Evolutionary conservation across 371 early-diverging fungal species (phyloP).

Genomic region (Apophysomyces sp.): DNA sequence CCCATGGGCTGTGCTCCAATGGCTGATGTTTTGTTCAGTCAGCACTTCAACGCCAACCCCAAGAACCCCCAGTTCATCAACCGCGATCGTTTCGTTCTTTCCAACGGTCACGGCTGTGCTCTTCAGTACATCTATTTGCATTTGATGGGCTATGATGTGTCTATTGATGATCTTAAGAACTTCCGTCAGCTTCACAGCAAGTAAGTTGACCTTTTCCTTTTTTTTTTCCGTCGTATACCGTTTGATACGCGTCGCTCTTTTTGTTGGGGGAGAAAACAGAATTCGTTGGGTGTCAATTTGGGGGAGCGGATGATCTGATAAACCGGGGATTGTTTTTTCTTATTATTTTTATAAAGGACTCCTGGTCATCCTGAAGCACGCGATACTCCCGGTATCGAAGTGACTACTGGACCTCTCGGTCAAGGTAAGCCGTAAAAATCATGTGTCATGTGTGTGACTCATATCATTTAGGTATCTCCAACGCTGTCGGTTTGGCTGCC

Average conservation of each 20-base stretch:
- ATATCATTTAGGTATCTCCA: constrained; percentile 57
- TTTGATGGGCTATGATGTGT: constrained; percentile 85
- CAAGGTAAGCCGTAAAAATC: constrained; percentile 68
- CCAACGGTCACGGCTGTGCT: constrained; percentile 99
- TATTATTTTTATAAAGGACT: constrained; percentile 49
- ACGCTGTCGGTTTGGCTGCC: constrained; percentile 97
- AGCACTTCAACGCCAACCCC: constrained; percentile 83
- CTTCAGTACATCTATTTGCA: constrained; percentile 95
- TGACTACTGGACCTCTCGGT: constrained; percentile 99
- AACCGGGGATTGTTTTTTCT: not conserved
- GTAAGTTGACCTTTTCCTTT: constrained; percentile 36
- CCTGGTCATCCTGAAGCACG: constrained; percentile 96
- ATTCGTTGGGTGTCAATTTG: not conserved
- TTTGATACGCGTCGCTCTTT: not conserved
- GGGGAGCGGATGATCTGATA: constrained; percentile 3
- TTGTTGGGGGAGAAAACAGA: not conserved
- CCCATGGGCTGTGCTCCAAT: constrained; percentile 90
- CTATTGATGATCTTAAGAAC: constrained; percentile 93
- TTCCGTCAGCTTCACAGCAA: constrained; percentile 94
- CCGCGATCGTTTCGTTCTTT: constrained; percentile 98
- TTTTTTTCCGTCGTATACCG: too few species aligned
- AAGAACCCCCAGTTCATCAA: constrained; percentile 86
- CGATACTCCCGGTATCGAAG: constrained; percentile 92
- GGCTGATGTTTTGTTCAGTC: constrained; percentile 91
- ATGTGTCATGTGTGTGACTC: not conserved